Evolutionary conservation across 2,329 filamentous ascomycete genomes (phyloP).

Genomic region (Diaporthe citrichinensis): DNA sequence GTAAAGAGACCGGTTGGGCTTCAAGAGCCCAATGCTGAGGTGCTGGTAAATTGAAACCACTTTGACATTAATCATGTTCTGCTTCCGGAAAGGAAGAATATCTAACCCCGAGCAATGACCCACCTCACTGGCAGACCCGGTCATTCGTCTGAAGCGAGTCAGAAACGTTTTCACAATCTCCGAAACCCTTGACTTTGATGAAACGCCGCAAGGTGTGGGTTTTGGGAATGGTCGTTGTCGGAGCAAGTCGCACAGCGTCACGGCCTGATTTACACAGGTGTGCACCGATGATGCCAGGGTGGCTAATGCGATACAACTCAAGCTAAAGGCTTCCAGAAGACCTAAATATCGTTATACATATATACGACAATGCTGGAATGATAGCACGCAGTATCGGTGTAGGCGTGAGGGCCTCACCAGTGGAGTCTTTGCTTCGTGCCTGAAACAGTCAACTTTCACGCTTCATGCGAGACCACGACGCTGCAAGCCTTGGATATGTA

Average conservation of each 20-base stretch:
- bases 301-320: not conserved
- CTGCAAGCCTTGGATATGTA: not conserved
- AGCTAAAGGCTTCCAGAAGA: not conserved
- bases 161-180: not conserved
- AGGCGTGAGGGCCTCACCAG: not conserved
- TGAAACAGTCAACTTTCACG: constrained; percentile 2
- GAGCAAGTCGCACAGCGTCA: not conserved
- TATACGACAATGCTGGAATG: not conserved
- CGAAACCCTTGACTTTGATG: constrained; percentile 14
- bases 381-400: not conserved
- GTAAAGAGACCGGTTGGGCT: not conserved
- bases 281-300: not conserved
- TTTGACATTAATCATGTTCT: not conserved
- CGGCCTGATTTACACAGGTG: not conserved
- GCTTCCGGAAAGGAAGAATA: not conserved
- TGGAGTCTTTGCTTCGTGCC: not conserved
- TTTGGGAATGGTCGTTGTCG: not conserved
- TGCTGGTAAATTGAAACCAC: not conserved
- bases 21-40: not conserved
- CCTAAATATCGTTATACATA: not conserved
- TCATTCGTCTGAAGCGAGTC: constrained; percentile 9
- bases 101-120: not conserved
- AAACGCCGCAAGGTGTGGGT: not conserved
- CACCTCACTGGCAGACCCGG: not conserved
- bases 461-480: not conserved